A percentile compares a stretch with the other conserved stretches of the same genome.
phyloP scores from a whole-genome alignment of 1,139 yeast species.

The Hyphopichia buzzinii region DNA sequence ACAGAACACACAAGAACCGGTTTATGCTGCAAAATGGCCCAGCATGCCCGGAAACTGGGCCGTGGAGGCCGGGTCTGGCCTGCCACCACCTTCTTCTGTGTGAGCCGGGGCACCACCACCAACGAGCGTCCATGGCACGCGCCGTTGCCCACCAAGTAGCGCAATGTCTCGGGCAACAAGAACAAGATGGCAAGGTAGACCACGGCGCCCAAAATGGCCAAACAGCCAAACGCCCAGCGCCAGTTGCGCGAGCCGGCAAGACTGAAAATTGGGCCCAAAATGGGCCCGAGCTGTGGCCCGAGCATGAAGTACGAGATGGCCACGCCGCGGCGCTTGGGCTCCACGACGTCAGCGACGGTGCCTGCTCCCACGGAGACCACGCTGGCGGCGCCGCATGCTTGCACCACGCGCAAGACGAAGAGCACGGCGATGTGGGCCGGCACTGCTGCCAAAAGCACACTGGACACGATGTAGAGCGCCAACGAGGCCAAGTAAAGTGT shows the following conservation, averaged over 20 bases:
- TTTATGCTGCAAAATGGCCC: conserved; percentile 33
- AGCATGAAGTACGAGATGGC: conserved; percentile 55
- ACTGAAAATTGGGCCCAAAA: conserved; percentile 52
- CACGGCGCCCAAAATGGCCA: conserved; percentile 42
- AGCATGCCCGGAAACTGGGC: conserved; percentile 39
- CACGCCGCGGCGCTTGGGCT: conserved; percentile 48
- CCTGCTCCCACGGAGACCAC: conserved; percentile 59
- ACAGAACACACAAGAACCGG: conserved; percentile 51
- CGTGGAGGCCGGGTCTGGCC: conserved; percentile 40
- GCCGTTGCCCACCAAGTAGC: conserved; percentile 57
- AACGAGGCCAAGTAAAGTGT: conserved; percentile 46
- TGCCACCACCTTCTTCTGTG: conserved; percentile 25
- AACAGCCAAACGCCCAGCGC: conserved; percentile 60
- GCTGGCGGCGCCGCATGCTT: conserved; percentile 56
- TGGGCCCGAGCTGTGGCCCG: conserved; percentile 62
- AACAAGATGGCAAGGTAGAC: conserved; percentile 39
- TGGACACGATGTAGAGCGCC: conserved; percentile 42
- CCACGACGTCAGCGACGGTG: conserved; percentile 50
- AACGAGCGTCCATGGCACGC: conserved; percentile 18
- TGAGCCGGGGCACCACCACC: conserved; percentile 26
- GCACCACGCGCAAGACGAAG: conserved; percentile 43
- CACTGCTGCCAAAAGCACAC: conserved; percentile 45
- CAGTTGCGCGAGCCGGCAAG: conserved; percentile 36
- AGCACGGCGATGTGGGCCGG: conserved; percentile 48
- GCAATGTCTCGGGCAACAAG: conserved; percentile 52